Conservation (phyloP, 495 filamentous ascomycete species). For the Penicillium cataractarum region DNA sequence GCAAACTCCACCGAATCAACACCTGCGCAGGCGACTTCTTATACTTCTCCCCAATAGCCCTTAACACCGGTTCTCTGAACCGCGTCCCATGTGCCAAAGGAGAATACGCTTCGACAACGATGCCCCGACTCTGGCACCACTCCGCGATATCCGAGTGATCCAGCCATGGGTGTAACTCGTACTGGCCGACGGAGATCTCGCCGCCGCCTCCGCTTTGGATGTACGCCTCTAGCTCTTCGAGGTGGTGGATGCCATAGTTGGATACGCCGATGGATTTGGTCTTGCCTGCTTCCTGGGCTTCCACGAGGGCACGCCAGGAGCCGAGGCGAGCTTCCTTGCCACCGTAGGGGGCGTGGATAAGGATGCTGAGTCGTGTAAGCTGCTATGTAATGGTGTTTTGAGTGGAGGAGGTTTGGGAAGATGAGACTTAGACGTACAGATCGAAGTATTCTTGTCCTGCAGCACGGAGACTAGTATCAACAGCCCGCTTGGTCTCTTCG, state of each 20-base stretch:
- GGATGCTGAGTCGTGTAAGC: slow-evolving; percentile 33
- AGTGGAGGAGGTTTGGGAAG: neutral
- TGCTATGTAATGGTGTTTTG: neutral
- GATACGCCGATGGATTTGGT: slow-evolving; percentile 55
- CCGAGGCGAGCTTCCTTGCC: slow-evolving; percentile 50
- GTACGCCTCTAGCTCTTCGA: slow-evolving; percentile 68
- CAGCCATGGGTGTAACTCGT: slow-evolving; percentile 87
- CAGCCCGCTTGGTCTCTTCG: slow-evolving; percentile 42
- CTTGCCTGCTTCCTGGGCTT: slow-evolving; percentile 55
- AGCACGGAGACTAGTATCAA: slow-evolving; percentile 37
- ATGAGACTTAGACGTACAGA: slow-evolving; percentile 42
- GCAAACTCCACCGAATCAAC: slow-evolving; percentile 81
- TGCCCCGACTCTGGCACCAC: slow-evolving; percentile 69
- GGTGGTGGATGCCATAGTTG: slow-evolving; percentile 60
- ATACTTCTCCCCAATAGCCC: slow-evolving; percentile 66
- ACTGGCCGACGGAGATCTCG: slow-evolving; percentile 80
- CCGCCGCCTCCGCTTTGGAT: slow-evolving; percentile 74
- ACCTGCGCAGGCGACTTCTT: slow-evolving; percentile 77
- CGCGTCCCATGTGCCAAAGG: slow-evolving; percentile 71
- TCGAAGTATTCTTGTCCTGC: slow-evolving; percentile 64
- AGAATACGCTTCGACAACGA: slow-evolving; percentile 78
- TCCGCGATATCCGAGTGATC: slow-evolving; percentile 72
- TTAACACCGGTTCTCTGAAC: slow-evolving; percentile 62
- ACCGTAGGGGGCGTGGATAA: slow-evolving; percentile 60
- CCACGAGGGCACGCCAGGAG: slow-evolving; percentile 55